Percentiles rank a stretch among this genome's conserved stretches.
phyloP scores from a whole-genome alignment of 1,139 yeast genomes.

The Lodderomyces pseudojiufengensis region DNA sequence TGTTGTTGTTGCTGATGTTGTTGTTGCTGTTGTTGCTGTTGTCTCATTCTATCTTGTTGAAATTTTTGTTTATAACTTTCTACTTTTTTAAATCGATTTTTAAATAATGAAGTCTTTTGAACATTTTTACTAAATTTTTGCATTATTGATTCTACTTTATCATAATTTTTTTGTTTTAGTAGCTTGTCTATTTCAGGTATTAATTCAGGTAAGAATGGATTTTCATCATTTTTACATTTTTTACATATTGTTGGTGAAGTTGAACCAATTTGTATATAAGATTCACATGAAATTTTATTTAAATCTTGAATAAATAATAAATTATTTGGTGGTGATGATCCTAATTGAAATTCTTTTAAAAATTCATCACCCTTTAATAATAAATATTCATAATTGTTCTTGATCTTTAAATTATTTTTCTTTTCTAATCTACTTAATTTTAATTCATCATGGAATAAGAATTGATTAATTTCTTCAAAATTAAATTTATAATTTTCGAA shows the following conservation, averaged over 20 bases:
- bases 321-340: conserved; percentile 1
- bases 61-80: conserved; percentile 22
- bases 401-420: conserved; percentile 13
- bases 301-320: conserved; percentile 27
- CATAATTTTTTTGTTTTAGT: conserved; percentile 36
- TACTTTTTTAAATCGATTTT: conserved; percentile 25
- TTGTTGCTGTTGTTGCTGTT: conserved; percentile 36
- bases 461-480: conserved; percentile 20
- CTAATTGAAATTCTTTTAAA: neutral
- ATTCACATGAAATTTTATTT: conserved; percentile 46
- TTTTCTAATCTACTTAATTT: conserved; percentile 32
- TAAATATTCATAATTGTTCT: conserved; percentile 34
- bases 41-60: conserved; percentile 41
- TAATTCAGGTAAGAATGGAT: conserved; percentile 42
- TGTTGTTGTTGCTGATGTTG: conserved; percentile 45
- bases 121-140: conserved; percentile 30
- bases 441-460: conserved; percentile 25
- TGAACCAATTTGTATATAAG: conserved; percentile 30
- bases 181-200: conserved; percentile 44
- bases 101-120: conserved; percentile 38
- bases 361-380: conserved; percentile 6
- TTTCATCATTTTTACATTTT: conserved; percentile 20
- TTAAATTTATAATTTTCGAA: conserved; percentile 22
- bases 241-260: conserved; percentile 33
- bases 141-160: conserved; percentile 39